Evolutionary conservation across 345 rosid genomes (phyloP).

Genomic region (Brassica napus): DNA sequence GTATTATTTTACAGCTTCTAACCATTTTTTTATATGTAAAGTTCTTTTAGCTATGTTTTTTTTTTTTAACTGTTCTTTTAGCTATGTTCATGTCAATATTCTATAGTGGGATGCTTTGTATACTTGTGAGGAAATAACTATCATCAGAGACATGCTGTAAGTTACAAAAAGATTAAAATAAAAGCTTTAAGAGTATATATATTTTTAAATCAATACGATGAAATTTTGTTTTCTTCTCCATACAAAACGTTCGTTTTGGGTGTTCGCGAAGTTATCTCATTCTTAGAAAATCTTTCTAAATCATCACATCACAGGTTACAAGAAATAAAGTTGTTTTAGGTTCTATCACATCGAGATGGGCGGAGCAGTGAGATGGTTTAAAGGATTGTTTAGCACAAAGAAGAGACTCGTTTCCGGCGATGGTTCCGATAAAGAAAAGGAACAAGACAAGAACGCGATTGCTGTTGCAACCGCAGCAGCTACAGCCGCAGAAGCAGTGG

Average conservation of each 20-base stretch:
- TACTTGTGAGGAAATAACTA: constrained; percentile 5
- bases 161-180: not conserved
- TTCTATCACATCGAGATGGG: constrained; percentile 51
- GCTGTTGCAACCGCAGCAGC: constrained; percentile 58
- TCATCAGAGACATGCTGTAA: not conserved
- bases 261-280: constrained; percentile 20
- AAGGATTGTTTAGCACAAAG: constrained; percentile 62
- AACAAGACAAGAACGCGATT: constrained; percentile 58
- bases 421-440: constrained; percentile 45
- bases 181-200: not conserved
- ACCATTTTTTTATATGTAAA: not conserved
- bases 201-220: constrained; percentile 26
- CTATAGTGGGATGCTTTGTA: not conserved
- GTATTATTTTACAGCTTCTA: not conserved
- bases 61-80: too few relatives aligned
- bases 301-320: constrained; percentile 31
- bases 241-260: constrained; percentile 27
- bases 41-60: not conserved
- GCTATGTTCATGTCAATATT: not conserved
- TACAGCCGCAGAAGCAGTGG: constrained; percentile 56
- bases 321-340: constrained; percentile 7
- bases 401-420: constrained; percentile 44
- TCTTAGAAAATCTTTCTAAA: constrained; percentile 24
- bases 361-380: constrained; percentile 66
- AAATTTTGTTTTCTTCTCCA: constrained; percentile 13